A percentile compares a stretch with the other conserved stretches of the same genome.
Evolutionary conservation across 768 basidiomycete genomes (phyloP).

Genomic region (Auricularia sp.): DNA sequence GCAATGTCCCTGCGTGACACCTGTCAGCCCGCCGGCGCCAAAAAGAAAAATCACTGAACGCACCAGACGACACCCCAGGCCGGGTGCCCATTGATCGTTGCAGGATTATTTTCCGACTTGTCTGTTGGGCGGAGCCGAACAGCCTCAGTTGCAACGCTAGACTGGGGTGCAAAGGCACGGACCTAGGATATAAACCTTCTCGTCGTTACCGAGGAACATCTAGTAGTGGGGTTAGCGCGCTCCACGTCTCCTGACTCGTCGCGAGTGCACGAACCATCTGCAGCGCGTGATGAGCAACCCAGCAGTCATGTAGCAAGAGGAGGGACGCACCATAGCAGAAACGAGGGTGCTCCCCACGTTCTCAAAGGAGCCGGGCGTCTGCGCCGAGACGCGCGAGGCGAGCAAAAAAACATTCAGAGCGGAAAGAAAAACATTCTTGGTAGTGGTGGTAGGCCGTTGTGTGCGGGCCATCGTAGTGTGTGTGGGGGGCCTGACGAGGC

Average conservation of each 20-base stretch:
- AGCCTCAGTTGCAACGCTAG: no score
- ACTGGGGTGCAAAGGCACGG: not conserved
- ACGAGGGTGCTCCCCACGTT: not conserved
- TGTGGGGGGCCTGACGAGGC: not conserved
- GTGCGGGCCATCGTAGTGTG: not conserved
- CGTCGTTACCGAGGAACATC: slow-evolving; percentile 72
- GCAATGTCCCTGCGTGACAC: slow-evolving; percentile 43
- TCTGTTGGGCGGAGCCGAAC: slow-evolving; percentile 30
- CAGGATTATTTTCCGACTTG: slow-evolving; percentile 74
- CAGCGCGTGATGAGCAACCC: not conserved
- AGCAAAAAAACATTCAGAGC: not conserved
- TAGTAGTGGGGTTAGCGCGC: slow-evolving; percentile 14
- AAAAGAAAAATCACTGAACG: slow-evolving; percentile 5
- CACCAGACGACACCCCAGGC: slow-evolving; percentile 69
- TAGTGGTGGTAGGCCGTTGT: not conserved
- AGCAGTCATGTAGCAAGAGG: not conserved
- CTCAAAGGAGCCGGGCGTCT: not conserved
- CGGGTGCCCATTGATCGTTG: slow-evolving; percentile 55
- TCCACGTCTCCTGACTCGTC: not conserved
- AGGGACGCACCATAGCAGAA: not conserved
- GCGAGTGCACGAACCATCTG: not conserved
- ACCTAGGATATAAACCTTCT: slow-evolving; percentile 74
- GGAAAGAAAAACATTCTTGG: not conserved
- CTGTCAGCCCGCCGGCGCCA: not conserved
- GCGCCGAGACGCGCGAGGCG: not conserved